Evolutionary conservation across 352 stramenopile genomes (phyloP).

Genomic region (Globisporangium radiosum): DNA sequence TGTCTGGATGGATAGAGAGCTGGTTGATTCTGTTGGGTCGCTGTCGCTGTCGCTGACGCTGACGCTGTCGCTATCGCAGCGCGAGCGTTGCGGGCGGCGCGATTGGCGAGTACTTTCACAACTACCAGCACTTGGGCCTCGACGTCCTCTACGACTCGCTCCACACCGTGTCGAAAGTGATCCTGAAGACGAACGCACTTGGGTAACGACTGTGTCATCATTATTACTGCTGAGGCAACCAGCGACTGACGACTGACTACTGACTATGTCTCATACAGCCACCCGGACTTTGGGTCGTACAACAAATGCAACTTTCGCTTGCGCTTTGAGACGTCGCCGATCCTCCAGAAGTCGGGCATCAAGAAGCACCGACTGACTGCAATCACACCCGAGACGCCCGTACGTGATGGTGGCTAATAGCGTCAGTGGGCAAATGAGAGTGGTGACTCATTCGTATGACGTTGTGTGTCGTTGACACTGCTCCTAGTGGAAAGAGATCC

Average conservation of each 20-base stretch:
- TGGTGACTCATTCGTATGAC: too few species aligned
- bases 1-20: background rate
- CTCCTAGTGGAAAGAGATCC: constrained; percentile 63
- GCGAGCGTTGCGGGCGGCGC: constrained; percentile 44
- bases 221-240: background rate
- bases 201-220: constrained; percentile 24
- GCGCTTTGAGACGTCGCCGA: constrained; percentile 35
- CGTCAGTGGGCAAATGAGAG: too few species aligned
- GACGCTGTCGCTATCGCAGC: constrained; percentile 9
- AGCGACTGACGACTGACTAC: too few species aligned
- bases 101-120: constrained; percentile 78
- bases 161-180: constrained; percentile 68
- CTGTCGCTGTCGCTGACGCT: background rate
- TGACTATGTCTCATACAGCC: constrained; percentile 18
- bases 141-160: constrained; percentile 73
- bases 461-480: background rate
- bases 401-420: constrained; percentile 14
- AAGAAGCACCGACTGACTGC: constrained; percentile 37
- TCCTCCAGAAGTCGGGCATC: constrained; percentile 35
- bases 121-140: constrained; percentile 75
- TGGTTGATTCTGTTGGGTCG: background rate
- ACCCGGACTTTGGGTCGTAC: constrained; percentile 76
- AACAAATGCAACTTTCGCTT: constrained; percentile 84
- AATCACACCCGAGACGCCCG: constrained; percentile 64
- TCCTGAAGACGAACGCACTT: constrained; percentile 75